Percentiles rank a stretch among this genome's conserved stretches.
phyloP scores from a whole-genome alignment of 306 rosid species.

The barrel medic (Medicago truncatula) region MtrunA17r5.0-ANR NC_053042.1:43386001-43386500 shows the following conservation, averaged over 20 bases:
- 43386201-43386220: conserved; percentile 24
- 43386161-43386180: conserved; percentile 99
- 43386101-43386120: conserved; percentile 88
- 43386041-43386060: conserved; percentile 99
- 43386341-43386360: conserved; percentile 20
- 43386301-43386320: conserved; percentile 32
- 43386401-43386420: not conserved
- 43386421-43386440: not conserved
- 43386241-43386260: conserved; percentile 23
- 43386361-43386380: conserved; percentile 31
- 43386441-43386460: not conserved
- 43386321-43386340: conserved; percentile 32
- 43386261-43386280: conserved; percentile 11
- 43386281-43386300: conserved; percentile 14
- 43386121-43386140: conserved; percentile 91
- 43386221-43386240: conserved; percentile 37
- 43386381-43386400: not conserved
- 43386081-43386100: conserved; percentile 89
- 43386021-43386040: conserved; percentile 89
- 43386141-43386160: conserved; percentile 96
- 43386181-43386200: conserved; percentile 89
- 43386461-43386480: not conserved
- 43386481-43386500: not conserved
- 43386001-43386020: conserved; percentile 66
- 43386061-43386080: conserved; percentile 97